Conservation (phyloP, 345 rosid species). For the Citrus sp. region DNA sequence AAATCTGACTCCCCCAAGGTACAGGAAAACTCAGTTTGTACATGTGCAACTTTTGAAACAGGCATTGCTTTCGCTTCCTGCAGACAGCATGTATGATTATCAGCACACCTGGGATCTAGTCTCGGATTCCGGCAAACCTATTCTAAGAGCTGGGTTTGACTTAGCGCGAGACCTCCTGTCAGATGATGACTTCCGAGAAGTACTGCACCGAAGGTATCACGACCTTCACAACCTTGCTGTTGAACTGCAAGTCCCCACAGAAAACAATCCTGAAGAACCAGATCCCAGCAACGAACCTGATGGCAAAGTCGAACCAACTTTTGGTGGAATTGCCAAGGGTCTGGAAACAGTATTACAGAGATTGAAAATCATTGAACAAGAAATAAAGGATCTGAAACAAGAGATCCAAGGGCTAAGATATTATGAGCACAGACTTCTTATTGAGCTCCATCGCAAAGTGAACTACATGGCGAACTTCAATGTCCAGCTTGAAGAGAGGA, state of each 20-base stretch:
- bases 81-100: slow-evolving; percentile 88
- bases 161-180: slow-evolving; percentile 87
- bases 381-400: slow-evolving; percentile 87
- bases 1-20: slow-evolving; percentile 69
- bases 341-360: slow-evolving; percentile 83
- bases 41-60: slow-evolving; percentile 68
- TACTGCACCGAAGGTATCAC: slow-evolving; percentile 75
- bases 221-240: slow-evolving; percentile 78
- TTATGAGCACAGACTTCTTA: slow-evolving; percentile 80
- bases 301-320: slow-evolving; percentile 68
- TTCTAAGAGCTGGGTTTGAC: slow-evolving; percentile 71
- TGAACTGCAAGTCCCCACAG: slow-evolving; percentile 78
- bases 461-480: slow-evolving; percentile 87
- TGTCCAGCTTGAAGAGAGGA: slow-evolving; percentile 77
- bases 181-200: slow-evolving; percentile 92
- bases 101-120: slow-evolving; percentile 90
- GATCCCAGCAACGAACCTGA: slow-evolving; percentile 34
- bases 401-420: slow-evolving; percentile 95
- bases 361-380: slow-evolving; percentile 89
- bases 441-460: slow-evolving; percentile 88
- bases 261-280: slow-evolving; percentile 40
- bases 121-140: slow-evolving; percentile 55
- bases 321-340: slow-evolving; percentile 89
- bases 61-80: slow-evolving; percentile 83
- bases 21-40: slow-evolving; percentile 67